Percentiles rank a stretch among this genome's conserved stretches.
These are phyloP conservation scores for Excoecaria agallocha DNA, from an alignment of 345 rosid genomes.

Conservation along the genomic window DNA sequence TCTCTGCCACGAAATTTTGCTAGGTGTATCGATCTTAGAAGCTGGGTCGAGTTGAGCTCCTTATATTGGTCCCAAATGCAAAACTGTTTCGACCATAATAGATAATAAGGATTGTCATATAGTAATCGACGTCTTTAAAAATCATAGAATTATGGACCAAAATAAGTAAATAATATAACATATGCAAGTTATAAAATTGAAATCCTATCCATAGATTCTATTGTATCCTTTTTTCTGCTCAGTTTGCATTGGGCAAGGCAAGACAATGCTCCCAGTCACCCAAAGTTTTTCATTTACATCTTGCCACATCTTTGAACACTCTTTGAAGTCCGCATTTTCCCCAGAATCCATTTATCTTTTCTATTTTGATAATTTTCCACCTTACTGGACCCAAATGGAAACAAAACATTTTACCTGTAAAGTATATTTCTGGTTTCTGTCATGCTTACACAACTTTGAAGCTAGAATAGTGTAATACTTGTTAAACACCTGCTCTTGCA, in stretches of 20 bases:
- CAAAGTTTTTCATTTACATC: background rate
- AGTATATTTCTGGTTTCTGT: conserved; percentile 85
- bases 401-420: conserved; percentile 53
- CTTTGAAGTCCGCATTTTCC: background rate
- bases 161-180: background rate
- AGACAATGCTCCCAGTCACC: background rate
- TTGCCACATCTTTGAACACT: background rate
- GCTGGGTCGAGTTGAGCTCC: conserved; percentile 70
- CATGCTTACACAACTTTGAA: conserved; percentile 74
- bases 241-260: background rate
- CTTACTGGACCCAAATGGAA: background rate
- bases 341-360: background rate
- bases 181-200: background rate
- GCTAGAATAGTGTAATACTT: conserved; percentile 78
- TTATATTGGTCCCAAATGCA: conserved; percentile 90
- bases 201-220: background rate
- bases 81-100: conserved; percentile 42
- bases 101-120: background rate
- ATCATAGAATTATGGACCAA: background rate
- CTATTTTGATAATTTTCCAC: background rate
- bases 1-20: conserved; percentile 83
- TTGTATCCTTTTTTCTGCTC: background rate
- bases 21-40: conserved; percentile 76
- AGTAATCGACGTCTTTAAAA: background rate
- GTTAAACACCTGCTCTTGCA: conserved; percentile 84